Percentiles rank a stretch among this genome's conserved stretches.
These are phyloP conservation scores for Claviceps cyperi DNA, from an alignment of 2,329 filamentous ascomycete genomes.

Conservation along the genomic window DNA sequence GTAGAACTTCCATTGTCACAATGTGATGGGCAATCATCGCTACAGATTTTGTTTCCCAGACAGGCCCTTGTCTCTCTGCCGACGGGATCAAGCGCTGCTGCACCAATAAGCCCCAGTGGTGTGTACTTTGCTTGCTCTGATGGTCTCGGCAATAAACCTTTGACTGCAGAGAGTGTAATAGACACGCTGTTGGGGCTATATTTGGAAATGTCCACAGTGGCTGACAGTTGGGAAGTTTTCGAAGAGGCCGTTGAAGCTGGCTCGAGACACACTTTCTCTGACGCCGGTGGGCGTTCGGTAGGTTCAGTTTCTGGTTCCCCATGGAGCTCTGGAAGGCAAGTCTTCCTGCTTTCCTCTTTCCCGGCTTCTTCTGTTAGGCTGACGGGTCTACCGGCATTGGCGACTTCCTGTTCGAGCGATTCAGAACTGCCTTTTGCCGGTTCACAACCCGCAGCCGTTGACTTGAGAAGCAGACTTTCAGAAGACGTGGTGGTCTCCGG, in stretches of 20 bases:
- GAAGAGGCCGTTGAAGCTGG: not conserved
- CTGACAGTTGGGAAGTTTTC: not conserved
- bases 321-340: not conserved
- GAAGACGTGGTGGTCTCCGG: not conserved
- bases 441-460: not conserved
- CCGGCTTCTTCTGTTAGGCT: not conserved
- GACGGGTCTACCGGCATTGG: not conserved
- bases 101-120: slow-evolving; percentile 1
- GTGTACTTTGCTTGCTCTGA: not conserved
- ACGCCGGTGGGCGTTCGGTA: not conserved
- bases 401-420: not conserved
- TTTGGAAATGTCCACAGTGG: not conserved
- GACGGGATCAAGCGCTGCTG: not conserved
- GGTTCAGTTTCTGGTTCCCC: not conserved
- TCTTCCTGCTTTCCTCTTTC: not conserved
- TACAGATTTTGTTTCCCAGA: not conserved
- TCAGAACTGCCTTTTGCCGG: not conserved
- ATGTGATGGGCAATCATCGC: not conserved
- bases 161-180: not conserved
- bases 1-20: not conserved
- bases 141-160: not conserved
- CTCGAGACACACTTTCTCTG: not conserved
- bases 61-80: not conserved
- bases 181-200: not conserved
- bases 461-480: not conserved